A percentile compares a stretch with the other conserved stretches of the same genome.
phyloP scores from a whole-genome alignment of 2,329 filamentous ascomycete species.

The Fonsecaea multimorphosa region DNA sequence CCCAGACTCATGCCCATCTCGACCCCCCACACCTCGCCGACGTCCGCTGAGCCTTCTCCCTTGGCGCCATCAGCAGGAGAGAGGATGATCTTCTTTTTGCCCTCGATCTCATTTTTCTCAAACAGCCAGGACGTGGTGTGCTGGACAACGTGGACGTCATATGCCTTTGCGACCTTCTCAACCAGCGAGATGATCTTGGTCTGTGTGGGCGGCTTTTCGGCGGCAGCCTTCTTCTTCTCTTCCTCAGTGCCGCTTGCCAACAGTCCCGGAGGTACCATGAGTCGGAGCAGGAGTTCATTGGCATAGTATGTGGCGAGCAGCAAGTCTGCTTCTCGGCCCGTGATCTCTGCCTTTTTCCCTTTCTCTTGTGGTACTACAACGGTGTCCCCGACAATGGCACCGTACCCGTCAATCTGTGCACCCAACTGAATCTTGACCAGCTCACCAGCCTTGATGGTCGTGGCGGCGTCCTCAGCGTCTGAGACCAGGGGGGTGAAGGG shows the following conservation, averaged over 20 bases:
- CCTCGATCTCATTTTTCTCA: constrained; percentile 96
- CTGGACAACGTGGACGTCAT: constrained; percentile 92
- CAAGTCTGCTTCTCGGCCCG: constrained; percentile 82
- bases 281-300: constrained; percentile 89
- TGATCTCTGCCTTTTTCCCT: constrained; percentile 67
- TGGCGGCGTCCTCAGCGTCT: constrained; percentile 81
- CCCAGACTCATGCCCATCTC: constrained; percentile 92
- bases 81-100: constrained; percentile 96
- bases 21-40: constrained; percentile 96
- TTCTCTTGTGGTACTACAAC: constrained; percentile 72
- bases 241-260: constrained; percentile 84
- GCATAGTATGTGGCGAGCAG: constrained; percentile 90
- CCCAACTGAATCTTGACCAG: constrained; percentile 98
- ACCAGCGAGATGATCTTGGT: constrained; percentile 83
- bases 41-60: constrained; percentile 85
- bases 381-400: constrained; percentile 93
- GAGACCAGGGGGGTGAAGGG: constrained; percentile 92
- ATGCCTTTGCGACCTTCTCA: constrained; percentile 89
- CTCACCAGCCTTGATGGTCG: constrained; percentile 82
- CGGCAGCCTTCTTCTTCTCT: constrained; percentile 89
- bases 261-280: constrained; percentile 90
- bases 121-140: constrained; percentile 98
- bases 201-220: constrained; percentile 83
- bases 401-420: constrained; percentile 96
- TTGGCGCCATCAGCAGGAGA: constrained; percentile 79